Base-by-base conservation (phyloP, 768 basidiomycete genomes). In the Paxillus involutus region DNA sequence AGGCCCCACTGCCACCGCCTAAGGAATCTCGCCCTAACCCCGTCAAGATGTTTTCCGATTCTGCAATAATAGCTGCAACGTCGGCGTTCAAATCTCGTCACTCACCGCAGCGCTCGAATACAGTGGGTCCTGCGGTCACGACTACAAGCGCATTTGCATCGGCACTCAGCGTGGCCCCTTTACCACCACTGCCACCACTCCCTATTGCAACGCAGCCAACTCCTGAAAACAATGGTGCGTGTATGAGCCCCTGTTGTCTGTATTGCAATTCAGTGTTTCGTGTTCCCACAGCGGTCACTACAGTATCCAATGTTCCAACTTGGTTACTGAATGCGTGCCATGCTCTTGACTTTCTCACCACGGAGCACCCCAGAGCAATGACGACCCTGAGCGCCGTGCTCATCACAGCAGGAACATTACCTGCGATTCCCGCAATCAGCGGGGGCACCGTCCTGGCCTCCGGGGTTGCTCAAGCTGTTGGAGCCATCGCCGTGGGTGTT, bases 301-400 rank as follows among this genome's bases (percentile, higher is more conserved):
- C 74, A 3, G 74, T 81, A 8, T 74, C 80, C 14, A 80, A 87
- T 54, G 89, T 84, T 11, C 89, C 89, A 0, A 72, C 82, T 0
- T 91, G 89, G 89, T 77, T 91, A 16, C 65, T 91, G 52, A 90
- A 89, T 61, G 89, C 89, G 1, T 85, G 85, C 60, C 82, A 77
- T 45, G 89, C 89, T 10, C 77, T 91, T 55, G 87, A 89, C 50
- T 87, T 79, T 71, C 80, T 91, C 49, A 82, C 82, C 10, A 79
- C 76, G 55, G 89, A 91, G 60, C 88, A 91, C 60, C 89, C 89
- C 10, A 85, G 85, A 65, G 81, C 76, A 6, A 84, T 89, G 86
- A 84, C 80, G 56, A 80, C 88, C 33, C 67, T 90, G 49, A 86
- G 86, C 58, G 89, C 89, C 7, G 82, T 91, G 49, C 80, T 91